Base-by-base conservation (phyloP, 306 rosid species). In the Mimosa bimucronata region DNA sequence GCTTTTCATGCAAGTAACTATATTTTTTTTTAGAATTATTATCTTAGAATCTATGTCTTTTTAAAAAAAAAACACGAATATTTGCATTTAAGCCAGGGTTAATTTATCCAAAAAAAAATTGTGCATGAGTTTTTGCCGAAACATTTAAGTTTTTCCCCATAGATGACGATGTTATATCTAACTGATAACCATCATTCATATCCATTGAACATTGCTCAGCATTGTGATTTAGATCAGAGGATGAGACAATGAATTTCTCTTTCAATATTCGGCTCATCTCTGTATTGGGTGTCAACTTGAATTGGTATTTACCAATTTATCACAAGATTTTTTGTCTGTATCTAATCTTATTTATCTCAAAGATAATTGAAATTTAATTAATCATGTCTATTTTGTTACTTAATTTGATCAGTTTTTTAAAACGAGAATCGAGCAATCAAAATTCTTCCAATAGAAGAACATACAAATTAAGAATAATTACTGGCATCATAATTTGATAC, bases 201-300 rank as follows among this genome's bases (percentile, higher is more conserved):
- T 85, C 46, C 86, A 85, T 85, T 70, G 86, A 34, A 82, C 74
- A 55, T 66, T 3, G 74, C 21, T 73, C 40, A 57, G 58, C 61
- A 34, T 71, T 71, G 77, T 25, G 48, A 85, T 26, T 9, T 7
- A 9, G n/a, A n/a, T n/a, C n/a, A n/a, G 10, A 60, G 71, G 23
- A 30, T 7, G 7, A 71, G 45, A 45, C n/a, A 8, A 75, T 75
- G 84, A 1, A 82, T 79, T 60, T 74, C 69, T 42, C 28, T 45
- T 66, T 38, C 74, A 45, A 10, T 67, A 38, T 40, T 67, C 19
- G 26, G 31, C 65, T 50, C 16, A 3, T 55, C 48, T 8, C 28
- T 21, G 30, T 18, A 6, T n/a, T 28, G 9, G 30, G 5, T 29
- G 26, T 4, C n/a, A 44, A 61, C 44, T 76, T 76, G 21, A 16